phyloP scores from a whole-genome alignment of 345 rosid species.

The Luvunga scandens region DNA sequence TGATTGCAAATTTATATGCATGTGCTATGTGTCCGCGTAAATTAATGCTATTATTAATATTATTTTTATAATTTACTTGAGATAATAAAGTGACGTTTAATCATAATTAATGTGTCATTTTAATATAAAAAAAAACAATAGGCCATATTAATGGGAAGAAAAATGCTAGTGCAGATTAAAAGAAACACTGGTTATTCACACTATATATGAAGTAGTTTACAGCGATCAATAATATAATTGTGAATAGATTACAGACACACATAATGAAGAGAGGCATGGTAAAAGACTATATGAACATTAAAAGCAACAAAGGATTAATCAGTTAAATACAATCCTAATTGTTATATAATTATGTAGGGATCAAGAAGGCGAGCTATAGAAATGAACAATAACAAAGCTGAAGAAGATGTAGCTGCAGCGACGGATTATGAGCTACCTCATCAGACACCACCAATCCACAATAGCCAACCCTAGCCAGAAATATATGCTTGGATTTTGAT shows the following conservation, averaged over 20 bases:
- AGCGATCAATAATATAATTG: neutral
- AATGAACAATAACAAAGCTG: neutral
- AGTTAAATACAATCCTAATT: neutral
- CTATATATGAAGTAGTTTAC: neutral
- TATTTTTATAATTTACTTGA: too few relatives aligned
- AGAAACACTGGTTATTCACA: neutral
- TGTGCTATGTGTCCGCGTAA: neutral
- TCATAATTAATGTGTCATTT: too few relatives aligned
- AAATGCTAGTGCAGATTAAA: neutral
- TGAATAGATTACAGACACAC: neutral
- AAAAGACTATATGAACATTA: neutral
- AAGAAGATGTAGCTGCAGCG: conserved; percentile 1
- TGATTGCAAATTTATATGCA: neutral
- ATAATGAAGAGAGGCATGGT: neutral
- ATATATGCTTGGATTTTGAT: too few relatives aligned
- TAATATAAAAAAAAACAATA: too few relatives aligned
- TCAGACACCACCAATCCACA: conserved; percentile 31
- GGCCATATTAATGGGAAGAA: neutral
- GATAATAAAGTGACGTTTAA: too few relatives aligned
- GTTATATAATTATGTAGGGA: conserved; percentile 11
- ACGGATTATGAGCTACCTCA: conserved; percentile 33
- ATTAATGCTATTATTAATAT: too few relatives aligned
- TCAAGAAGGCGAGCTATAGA: conserved; percentile 15
- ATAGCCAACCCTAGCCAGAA: conserved; percentile 6
- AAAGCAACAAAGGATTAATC: neutral